phyloP scores from a whole-genome alignment of 106 monocot species.

The Dendrobium chrysotoxum region DNA sequence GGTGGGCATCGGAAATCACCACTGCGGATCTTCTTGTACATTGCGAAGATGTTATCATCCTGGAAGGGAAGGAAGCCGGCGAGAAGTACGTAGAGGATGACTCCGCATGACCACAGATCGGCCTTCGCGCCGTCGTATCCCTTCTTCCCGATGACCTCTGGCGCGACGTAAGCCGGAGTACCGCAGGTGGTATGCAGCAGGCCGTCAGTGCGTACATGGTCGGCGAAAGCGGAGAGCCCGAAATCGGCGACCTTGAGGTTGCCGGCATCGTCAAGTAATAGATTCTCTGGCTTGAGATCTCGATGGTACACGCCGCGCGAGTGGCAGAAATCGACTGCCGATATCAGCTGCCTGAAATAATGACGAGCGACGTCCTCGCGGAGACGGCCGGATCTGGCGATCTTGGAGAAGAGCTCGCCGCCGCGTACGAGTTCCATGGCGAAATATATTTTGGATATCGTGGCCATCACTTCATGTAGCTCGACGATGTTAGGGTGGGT shows the following conservation, averaged over 20 bases:
- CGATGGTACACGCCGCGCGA: slow-evolving; percentile 57
- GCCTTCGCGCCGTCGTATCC: slow-evolving; percentile 56
- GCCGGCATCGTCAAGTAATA: slow-evolving; percentile 37
- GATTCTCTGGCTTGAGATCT: slow-evolving; percentile 61
- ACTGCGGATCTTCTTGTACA: slow-evolving; percentile 55
- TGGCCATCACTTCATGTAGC: slow-evolving; percentile 67
- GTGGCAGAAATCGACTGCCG: slow-evolving; percentile 57
- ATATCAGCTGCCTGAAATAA: slow-evolving; percentile 62
- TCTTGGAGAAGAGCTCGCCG: slow-evolving; percentile 43
- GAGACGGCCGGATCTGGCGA: slow-evolving; percentile 28
- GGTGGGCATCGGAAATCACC: slow-evolving; percentile 53
- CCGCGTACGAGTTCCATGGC: slow-evolving; percentile 66
- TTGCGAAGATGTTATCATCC: slow-evolving; percentile 36
- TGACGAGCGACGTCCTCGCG: slow-evolving; percentile 30
- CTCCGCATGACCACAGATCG: slow-evolving; percentile 63
- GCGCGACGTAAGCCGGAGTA: slow-evolving; percentile 58
- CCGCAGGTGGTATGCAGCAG: slow-evolving; percentile 57
- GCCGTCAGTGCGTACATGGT: slow-evolving; percentile 29
- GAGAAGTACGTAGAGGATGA: slow-evolving; percentile 55
- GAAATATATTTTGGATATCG: slow-evolving; percentile 50
- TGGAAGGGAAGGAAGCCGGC: slow-evolving; percentile 52
- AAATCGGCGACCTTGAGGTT: slow-evolving; percentile 55
- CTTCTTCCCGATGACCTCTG: slow-evolving; percentile 44
- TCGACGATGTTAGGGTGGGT: slow-evolving; percentile 68
- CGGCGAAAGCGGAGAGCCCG: slow-evolving; percentile 51